Conservation (phyloP, 371 early-diverging fungal species). For the Funneliformis caledonium region DNA sequence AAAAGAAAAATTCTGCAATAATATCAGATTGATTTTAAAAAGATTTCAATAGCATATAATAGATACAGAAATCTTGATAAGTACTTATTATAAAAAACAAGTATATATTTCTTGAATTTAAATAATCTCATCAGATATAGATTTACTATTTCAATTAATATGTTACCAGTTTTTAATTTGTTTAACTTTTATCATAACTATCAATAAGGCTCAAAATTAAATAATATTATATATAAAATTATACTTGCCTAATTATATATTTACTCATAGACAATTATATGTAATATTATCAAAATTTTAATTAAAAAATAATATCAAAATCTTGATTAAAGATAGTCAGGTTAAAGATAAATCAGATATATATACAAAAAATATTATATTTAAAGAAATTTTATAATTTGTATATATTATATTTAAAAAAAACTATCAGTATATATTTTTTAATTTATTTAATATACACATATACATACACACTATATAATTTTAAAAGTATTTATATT, state of each 20-base stretch:
- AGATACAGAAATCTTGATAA: not conserved
- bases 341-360: not conserved
- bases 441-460: too few species aligned
- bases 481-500: too few species aligned
- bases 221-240: slow-evolving; percentile 38
- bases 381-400: slow-evolving; percentile 1
- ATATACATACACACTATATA: too few species aligned
- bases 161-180: slow-evolving; percentile 41
- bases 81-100: not conserved
- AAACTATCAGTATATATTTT: too few species aligned
- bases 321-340: not conserved
- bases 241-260: slow-evolving; percentile 38
- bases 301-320: not conserved
- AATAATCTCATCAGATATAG: not conserved
- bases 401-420: too few species aligned
- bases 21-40: slow-evolving; percentile 42
- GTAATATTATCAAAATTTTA: slow-evolving; percentile 40
- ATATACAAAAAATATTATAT: slow-evolving; percentile 19
- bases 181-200: not conserved
- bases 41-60: not conserved
- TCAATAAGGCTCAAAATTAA: slow-evolving; percentile 43
- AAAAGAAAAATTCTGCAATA: slow-evolving; percentile 45
- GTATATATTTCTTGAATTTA: slow-evolving; percentile 6
- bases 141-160: not conserved
- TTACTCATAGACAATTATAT: slow-evolving; percentile 41